Percentiles rank a stretch among this genome's conserved stretches.
These are phyloP conservation scores for Podaxis sp. DNA, from an alignment of 768 basidiomycete genomes.

Conservation along the genomic window DNA sequence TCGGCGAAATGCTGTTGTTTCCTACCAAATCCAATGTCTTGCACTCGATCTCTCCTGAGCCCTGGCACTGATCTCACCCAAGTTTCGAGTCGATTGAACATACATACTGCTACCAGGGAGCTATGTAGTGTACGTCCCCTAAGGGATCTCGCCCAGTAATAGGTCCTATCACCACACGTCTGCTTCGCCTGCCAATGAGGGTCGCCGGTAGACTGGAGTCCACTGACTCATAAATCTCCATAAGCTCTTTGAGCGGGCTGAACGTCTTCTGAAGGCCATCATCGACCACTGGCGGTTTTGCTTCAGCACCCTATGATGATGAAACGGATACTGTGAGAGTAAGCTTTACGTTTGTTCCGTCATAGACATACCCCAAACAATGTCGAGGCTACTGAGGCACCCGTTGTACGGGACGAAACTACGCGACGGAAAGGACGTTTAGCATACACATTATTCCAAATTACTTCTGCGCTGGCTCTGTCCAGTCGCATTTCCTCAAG, in stretches of 20 bases:
- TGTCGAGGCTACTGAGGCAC: background rate
- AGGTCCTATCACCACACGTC: background rate
- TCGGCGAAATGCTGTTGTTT: too few relatives aligned
- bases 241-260: background rate
- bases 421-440: background rate
- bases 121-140: background rate
- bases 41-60: too few relatives aligned
- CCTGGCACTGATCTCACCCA: too few relatives aligned
- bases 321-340: background rate
- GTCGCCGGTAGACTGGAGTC: background rate
- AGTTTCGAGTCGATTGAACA: background rate
- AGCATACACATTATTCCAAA: background rate
- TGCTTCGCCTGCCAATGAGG: background rate
- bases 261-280: background rate
- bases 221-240: background rate
- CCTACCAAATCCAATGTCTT: too few relatives aligned
- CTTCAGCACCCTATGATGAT: background rate
- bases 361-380: background rate
- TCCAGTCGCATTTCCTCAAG: background rate
- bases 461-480: background rate
- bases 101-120: background rate
- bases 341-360: background rate
- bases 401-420: background rate
- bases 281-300: background rate
- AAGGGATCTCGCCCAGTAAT: background rate